A percentile compares a stretch with the other conserved stretches of the same genome.
Conservation (phyloP, 1,284 basidiomycete genomes). For the Apiotrichum montevideense region DNA sequence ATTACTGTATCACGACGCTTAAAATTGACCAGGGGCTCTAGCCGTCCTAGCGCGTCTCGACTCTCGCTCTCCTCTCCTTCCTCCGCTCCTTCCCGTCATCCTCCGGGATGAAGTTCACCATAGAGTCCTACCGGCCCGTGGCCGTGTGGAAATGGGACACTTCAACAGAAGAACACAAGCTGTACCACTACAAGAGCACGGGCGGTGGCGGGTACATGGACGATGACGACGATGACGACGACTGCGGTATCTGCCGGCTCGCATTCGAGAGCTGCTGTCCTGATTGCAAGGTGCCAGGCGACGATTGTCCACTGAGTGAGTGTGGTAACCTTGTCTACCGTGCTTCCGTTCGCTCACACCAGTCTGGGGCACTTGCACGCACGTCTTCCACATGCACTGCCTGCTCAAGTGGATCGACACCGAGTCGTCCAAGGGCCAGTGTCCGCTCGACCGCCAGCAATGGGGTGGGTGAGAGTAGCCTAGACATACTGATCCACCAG, state of each 20-base stretch:
- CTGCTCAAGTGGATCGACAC: slow-evolving; percentile 89
- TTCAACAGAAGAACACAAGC: slow-evolving; percentile 38
- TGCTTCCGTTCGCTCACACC: background rate
- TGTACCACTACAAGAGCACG: slow-evolving; percentile 18
- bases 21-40: background rate
- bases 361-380: slow-evolving; percentile 92
- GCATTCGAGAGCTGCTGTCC: slow-evolving; percentile 90
- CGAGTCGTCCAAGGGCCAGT: slow-evolving; percentile 76
- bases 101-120: slow-evolving; percentile 40
- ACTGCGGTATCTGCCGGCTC: slow-evolving; percentile 89
- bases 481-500: slow-evolving; percentile 11
- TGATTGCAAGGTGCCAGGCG: slow-evolving; percentile 88
- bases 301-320: slow-evolving; percentile 89
- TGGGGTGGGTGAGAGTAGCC: slow-evolving; percentile 64
- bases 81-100: background rate
- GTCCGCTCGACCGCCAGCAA: slow-evolving; percentile 84
- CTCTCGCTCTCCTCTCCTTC: background rate
- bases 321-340: slow-evolving; percentile 16
- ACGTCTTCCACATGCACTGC: slow-evolving; percentile 94
- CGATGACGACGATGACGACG: slow-evolving; percentile 70
- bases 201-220: background rate
- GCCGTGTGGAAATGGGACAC: slow-evolving; percentile 47
- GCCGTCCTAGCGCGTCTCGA: too few species aligned
- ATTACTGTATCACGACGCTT: background rate
- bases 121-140: slow-evolving; percentile 40